Base-by-base conservation (phyloP, 805 yeast genomes). In the Deakozyma indianensis region DNA sequence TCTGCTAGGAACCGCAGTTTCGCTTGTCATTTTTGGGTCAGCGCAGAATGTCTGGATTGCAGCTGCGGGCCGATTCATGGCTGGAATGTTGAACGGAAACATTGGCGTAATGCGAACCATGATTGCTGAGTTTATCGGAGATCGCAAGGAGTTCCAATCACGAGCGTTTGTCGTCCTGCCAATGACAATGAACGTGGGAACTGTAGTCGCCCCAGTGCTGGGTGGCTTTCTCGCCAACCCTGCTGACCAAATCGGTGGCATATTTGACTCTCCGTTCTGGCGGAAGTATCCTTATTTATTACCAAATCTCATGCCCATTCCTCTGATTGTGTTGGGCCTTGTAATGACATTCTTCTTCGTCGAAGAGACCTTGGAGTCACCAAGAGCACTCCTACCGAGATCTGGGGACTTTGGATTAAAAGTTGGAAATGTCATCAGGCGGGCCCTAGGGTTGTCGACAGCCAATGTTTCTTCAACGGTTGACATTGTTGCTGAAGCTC, bases 21-120 rank as follows among this genome's bases (percentile, higher is more conserved):
- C 77, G 3, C 58, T 75, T 46, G 46, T 74, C 18, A 45, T 69
- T 1, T 68, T 78, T 51, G 83, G 83, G 1, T 75, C 78, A 50
- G 60, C 80, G 7, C 63, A 57, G 16, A 73, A 69, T 55, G 75
- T 67, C 51, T 73, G 66, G 54, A 63, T 66, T 58, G 82, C 82
- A 0, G 53, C 78, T 1, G 54, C 63, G 15, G 77, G 82, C 4
- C 64, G 83, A 53, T 60, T 71, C 21, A 50, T 69, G 41, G 67
- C 74, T 62, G 84, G 84, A 0, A 56, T 70, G 3, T 58, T 78
- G 28, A 78, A 77, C 53, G 83, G 83, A 3, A 78, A 78, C 55
- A 71, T 76, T 11, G 78, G 78, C 1, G 81, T 77, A n/a, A 55
- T 77, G 46, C 62, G 83, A 58, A 78, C 83, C 0, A 64, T 70